Evolutionary conservation across 2,329 filamentous ascomycete genomes (phyloP), one percentile per base, ranked within the genome.

Genomic region (Elsinoe fawcettii): DNA sequence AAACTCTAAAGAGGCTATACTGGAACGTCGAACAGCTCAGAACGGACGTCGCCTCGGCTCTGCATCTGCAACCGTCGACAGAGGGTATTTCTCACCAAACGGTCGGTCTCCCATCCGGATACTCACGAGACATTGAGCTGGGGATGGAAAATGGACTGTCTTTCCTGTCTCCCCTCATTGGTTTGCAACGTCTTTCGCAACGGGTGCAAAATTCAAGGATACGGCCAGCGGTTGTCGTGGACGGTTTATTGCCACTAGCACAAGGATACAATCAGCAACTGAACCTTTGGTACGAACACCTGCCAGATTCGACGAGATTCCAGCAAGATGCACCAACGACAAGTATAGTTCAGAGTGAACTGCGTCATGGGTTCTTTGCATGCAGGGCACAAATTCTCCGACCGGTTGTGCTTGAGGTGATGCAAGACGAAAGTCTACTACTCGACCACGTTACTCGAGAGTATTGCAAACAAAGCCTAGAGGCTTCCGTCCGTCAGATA

Each of bases 301-400:
- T 93, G 43, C 88, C 88, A 4, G 69, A 81, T 39, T 80, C 87
- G 2, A 78, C 93, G 59, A 87, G 90, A 64, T 93, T 93, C 63
- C 85, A 88, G 1, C 87, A 89, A 66, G 82, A 82, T 34, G 78
- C 84, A 56, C 79, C 84, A 53, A 75, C 90, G 23, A 79, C 82
- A 57, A 87, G 90, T 65, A 84, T 87, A 3, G 83, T 90, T 5
- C 88, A 92, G 70, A 90, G 87, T 0, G 88, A 92, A 6, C 74
- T 93, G 51, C 80, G 88, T 46, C 75, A 92, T 60, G 81, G 88
- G 27, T 93, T 92, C 73, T 91, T 89, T 69, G 88, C 88, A 41
- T 93, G 88, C 70, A 84, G 87, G 58, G 92, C 88, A 23, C 91
- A 92, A 65, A 92, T 93, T 62, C 92, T 90, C 73, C 80, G 88